Evolutionary conservation across 495 filamentous ascomycete species (phyloP).

Genomic region (Tetracladium setigerum): DNA sequence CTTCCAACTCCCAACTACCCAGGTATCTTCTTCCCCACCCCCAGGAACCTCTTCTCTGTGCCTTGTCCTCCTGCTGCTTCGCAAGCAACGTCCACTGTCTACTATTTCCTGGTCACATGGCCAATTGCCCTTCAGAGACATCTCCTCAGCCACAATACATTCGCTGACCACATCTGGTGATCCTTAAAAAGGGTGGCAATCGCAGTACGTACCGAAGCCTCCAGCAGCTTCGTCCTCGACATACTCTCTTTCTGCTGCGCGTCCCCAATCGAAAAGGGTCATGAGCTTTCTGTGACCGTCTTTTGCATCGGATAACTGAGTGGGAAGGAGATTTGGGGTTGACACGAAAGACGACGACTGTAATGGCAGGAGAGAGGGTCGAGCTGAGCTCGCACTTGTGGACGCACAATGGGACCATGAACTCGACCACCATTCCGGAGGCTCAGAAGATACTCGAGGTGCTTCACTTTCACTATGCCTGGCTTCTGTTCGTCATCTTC

Average conservation of each 20-base stretch:
- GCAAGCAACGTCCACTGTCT: no score
- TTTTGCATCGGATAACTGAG: conserved; percentile 12
- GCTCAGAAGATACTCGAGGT: conserved; percentile 1
- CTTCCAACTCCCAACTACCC: no score
- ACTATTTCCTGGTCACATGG: conserved; percentile 8
- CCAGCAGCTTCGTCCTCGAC: conserved; percentile 9
- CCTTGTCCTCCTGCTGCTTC: no score
- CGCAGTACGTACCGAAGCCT: conserved; percentile 14
- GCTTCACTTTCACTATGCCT: conserved; percentile 53
- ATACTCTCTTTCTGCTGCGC: background rate
- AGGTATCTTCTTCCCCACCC: no score
- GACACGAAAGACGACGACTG: conserved; percentile 1
- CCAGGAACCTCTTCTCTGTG: no score
- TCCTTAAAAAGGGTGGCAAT: conserved; percentile 16
- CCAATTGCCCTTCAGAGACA: conserved; percentile 3
- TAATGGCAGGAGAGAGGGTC: conserved; percentile 17
- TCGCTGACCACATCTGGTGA: conserved; percentile 16
- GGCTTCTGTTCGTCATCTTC: conserved; percentile 62
- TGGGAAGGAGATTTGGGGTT: conserved; percentile 8
- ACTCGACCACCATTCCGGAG: background rate
- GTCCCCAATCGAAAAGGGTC: conserved; percentile 15
- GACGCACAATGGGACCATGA: conserved; percentile 1
- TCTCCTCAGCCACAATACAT: conserved; percentile 5
- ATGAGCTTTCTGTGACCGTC: conserved; percentile 12
- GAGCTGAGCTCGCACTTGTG: conserved; percentile 14